Percentiles rank a stretch among this genome's conserved stretches.
Conservation (phyloP, 2,329 filamentous ascomycete genomes). For the Sphaerulina musiva region DNA sequence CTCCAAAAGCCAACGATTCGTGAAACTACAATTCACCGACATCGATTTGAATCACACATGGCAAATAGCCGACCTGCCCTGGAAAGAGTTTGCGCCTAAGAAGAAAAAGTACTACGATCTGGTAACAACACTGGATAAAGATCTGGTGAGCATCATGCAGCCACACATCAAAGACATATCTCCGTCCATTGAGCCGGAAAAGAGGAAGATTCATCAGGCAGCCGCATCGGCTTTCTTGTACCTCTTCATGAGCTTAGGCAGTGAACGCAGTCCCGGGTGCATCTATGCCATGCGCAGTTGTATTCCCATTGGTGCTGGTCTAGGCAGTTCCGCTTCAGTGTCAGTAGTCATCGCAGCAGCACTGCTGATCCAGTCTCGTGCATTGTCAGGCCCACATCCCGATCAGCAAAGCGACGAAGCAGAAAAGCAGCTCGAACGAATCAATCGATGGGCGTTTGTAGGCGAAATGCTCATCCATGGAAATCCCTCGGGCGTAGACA, state of each 20-base stretch:
- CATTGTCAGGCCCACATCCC: conserved; percentile 80
- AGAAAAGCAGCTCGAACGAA: conserved; percentile 83
- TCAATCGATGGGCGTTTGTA: conserved; percentile 97
- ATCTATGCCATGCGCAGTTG: conserved; percentile 89
- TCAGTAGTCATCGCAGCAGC: conserved; percentile 81
- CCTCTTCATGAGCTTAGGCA: conserved; percentile 81
- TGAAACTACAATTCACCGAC: conserved; percentile 84
- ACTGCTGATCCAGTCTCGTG: conserved; percentile 73
- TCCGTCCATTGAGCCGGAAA: conserved; percentile 52
- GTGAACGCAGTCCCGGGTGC: conserved; percentile 68
- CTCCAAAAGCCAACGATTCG: conserved; percentile 82
- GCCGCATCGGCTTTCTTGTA: conserved; percentile 86
- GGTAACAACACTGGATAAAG: conserved; percentile 68
- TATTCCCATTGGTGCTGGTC: conserved; percentile 82
- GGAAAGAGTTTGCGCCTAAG: conserved; percentile 75
- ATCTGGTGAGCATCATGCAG: conserved; percentile 72
- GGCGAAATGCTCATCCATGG: conserved; percentile 96
- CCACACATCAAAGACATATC: conserved; percentile 72
- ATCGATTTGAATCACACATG: conserved; percentile 85
- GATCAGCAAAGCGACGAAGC: conserved; percentile 85
- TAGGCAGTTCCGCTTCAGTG: conserved; percentile 92
- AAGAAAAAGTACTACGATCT: conserved; percentile 94
- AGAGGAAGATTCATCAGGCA: conserved; percentile 75
- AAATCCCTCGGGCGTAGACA: conserved; percentile 93
- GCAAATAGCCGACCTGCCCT: conserved; percentile 88